Evolutionary conservation across 768 basidiomycete genomes (phyloP).

Genomic region (Macrolepiota dolichaula): DNA sequence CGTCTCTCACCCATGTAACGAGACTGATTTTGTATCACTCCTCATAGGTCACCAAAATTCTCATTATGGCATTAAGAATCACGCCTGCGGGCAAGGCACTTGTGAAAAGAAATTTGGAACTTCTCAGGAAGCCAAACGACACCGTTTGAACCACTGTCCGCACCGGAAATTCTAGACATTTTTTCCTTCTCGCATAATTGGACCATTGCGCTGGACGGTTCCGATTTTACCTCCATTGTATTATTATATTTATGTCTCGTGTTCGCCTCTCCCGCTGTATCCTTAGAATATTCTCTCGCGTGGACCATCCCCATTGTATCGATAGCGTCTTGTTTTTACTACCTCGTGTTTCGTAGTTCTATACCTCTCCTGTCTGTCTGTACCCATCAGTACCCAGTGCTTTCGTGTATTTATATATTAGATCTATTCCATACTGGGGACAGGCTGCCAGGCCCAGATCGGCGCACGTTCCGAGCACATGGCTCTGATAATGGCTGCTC

Average conservation of each 20-base stretch:
- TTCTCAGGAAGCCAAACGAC: slow-evolving; percentile 6
- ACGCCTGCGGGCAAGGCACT: slow-evolving; percentile 4
- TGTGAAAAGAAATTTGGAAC: slow-evolving; percentile 5
- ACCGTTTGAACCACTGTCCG: slow-evolving; percentile 8
- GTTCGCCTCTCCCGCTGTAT: neutral
- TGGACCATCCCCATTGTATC: neutral
- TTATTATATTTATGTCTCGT: neutral
- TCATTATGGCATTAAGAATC: slow-evolving; percentile 2
- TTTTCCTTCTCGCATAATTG: too few species aligned
- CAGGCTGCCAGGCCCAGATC: too few species aligned
- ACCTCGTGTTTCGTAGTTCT: neutral
- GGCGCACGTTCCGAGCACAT: too few species aligned
- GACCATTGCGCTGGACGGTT: neutral
- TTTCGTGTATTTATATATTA: neutral
- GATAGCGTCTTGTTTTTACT: neutral
- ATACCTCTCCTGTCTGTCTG: neutral
- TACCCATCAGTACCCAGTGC: neutral
- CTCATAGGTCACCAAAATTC: slow-evolving; percentile 2
- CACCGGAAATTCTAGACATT: neutral
- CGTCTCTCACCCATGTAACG: neutral
- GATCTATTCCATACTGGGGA: too few species aligned
- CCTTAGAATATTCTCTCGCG: neutral
- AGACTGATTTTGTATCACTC: neutral
- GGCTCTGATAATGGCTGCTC: too few species aligned
- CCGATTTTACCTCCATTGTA: neutral